These are phyloP conservation scores for Lyophyllum shimeji DNA, from an alignment of 768 basidiomycete genomes.

Conservation along the genomic window DNA sequence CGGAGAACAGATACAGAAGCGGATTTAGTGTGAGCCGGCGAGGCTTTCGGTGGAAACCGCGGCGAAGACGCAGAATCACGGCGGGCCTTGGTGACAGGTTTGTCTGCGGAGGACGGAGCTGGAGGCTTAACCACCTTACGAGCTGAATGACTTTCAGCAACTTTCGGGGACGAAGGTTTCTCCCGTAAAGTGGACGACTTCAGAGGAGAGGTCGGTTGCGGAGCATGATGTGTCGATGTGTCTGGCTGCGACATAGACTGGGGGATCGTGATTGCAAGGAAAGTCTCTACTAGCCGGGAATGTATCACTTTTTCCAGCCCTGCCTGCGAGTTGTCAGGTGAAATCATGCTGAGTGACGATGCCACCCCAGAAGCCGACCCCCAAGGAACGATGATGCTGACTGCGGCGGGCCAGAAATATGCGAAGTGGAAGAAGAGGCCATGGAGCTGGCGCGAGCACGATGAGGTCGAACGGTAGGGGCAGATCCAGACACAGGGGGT, in stretches of 20 bases:
- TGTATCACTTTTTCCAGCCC: slow-evolving; percentile 68
- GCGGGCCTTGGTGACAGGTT: slow-evolving; percentile 16
- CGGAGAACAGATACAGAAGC: slow-evolving; percentile 22
- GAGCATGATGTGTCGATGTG: neutral
- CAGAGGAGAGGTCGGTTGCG: slow-evolving; percentile 5
- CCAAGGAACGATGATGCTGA: slow-evolving; percentile 15
- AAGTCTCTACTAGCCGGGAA: slow-evolving; percentile 78
- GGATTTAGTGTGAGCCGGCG: slow-evolving; percentile 24
- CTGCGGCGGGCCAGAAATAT: slow-evolving; percentile 22
- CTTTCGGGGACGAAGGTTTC: slow-evolving; percentile 16
- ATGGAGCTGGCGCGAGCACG: slow-evolving; percentile 54
- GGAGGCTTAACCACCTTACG: slow-evolving; percentile 20
- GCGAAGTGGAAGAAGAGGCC: slow-evolving; percentile 46
- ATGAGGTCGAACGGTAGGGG: slow-evolving; percentile 34
- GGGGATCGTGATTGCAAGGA: slow-evolving; percentile 56
- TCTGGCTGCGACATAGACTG: slow-evolving; percentile 9
- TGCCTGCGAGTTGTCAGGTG: slow-evolving; percentile 64
- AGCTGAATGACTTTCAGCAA: slow-evolving; percentile 8
- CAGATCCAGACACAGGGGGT: slow-evolving; percentile 23
- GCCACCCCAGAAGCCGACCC: slow-evolving; percentile 19
- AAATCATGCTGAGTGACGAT: slow-evolving; percentile 30
- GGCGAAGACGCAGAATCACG: slow-evolving; percentile 20
- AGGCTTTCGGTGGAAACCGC: slow-evolving; percentile 10
- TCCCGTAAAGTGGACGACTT: neutral
- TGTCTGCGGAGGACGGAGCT: slow-evolving; percentile 22